Evolutionary conservation across 305 asterid species (phyloP).

Genomic region (Fraxinus greggii): DNA sequence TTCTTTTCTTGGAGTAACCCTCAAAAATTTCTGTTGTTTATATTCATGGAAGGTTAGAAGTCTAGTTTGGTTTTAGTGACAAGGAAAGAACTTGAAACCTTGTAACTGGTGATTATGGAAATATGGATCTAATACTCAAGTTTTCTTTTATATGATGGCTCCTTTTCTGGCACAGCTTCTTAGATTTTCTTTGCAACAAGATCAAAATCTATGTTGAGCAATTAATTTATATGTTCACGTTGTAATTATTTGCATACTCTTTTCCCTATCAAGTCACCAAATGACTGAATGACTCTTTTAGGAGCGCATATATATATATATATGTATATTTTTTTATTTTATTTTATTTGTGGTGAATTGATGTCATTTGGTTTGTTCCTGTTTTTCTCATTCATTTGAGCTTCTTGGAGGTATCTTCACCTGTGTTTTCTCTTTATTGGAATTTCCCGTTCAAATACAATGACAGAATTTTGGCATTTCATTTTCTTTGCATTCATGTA

Average conservation of each 20-base stretch:
- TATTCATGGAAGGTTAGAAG: background rate
- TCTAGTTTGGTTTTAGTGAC: slow-evolving; percentile 9
- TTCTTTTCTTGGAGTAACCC: background rate
- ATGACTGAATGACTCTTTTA: background rate
- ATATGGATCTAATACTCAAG: background rate
- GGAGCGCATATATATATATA: too few relatives aligned
- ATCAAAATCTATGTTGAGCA: slow-evolving; percentile 15
- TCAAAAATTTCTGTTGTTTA: slow-evolving; percentile 5
- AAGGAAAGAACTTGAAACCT: background rate
- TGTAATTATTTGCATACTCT: background rate
- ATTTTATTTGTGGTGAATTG: background rate
- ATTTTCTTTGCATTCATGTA: slow-evolving; percentile 1
- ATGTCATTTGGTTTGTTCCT: background rate
- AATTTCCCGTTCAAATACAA: background rate
- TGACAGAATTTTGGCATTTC: background rate
- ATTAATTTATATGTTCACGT: slow-evolving; percentile 6
- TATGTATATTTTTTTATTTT: background rate
- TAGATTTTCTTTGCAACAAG: slow-evolving; percentile 16
- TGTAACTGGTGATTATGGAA: background rate
- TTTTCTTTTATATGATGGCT: slow-evolving; percentile 2
- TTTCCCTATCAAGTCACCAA: slow-evolving; percentile 13
- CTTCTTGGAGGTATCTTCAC: background rate
- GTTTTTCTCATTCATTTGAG: background rate
- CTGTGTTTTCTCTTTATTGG: background rate
- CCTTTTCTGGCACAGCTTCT: background rate